Evolutionary conservation across 148 eudicot genomes (phyloP), one percentile per base, ranked within the genome.

Genomic region (Fagopyrum homotropicum): DNA sequence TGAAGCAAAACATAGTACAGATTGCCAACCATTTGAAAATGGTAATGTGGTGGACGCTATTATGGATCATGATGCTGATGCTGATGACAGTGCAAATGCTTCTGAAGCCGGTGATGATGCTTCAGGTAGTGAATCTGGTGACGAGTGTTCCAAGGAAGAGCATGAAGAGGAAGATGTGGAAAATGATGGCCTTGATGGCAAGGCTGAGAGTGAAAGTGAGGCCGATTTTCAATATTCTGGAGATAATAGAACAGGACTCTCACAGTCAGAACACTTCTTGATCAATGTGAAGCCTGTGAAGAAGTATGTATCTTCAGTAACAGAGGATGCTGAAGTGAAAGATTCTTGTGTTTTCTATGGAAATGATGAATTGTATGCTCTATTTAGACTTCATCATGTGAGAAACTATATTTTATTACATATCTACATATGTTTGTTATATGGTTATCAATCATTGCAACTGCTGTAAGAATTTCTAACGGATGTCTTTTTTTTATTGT

Each of bases 131-230:
- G 97, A 90, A 79, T 91, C 98, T 66, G 97, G 92, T 72, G 93
- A 90, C 72, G 96, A 87, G 80, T 89, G 89, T 80, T 91, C 93
- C 30, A 61, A 84, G 72, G 98, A 91, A 78, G 90, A 83, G 77
- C 84, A 86, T 64, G 98, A 93, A 80, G 90, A 86, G 77, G 93
- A 85, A 71, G 96, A 86, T 77, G 89, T 74, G 57, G 90, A 88
- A 69, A 88, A 75, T 69, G 90, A 89, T 60, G 97, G 89, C 69
- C 75, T 81, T 81, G 91, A 93, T 74, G 88, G 83, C 77, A 94
- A 94, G 83, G 92, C 84, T 30, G 96, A 91, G 81, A 89, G 96
- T 85, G 98, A 91, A 81, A 91, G 90, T 77, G 98, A 91, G 82
- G 86, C 85, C 72, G 97, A 89, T 68, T 84, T 80, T 56, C 88